Evolutionary conservation across 805 yeast genomes (phyloP), one percentile per base, ranked within the genome.

Genomic region (Clavispora phyllophila): DNA sequence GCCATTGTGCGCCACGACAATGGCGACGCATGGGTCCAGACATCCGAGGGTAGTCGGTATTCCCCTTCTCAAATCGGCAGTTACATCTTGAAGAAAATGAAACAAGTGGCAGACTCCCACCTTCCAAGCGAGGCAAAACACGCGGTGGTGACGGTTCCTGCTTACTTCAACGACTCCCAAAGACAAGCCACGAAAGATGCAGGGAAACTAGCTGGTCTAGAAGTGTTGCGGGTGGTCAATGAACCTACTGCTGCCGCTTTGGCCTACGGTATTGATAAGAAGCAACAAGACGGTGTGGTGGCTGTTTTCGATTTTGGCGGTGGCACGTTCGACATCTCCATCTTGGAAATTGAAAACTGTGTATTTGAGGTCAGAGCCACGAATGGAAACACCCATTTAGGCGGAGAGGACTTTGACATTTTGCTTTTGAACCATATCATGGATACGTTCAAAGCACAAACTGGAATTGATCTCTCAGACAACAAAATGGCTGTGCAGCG

Each of bases 241-340:
- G 93, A 85, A 63, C 93, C 93, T 32, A 85, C 56, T 7, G 96
- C 96, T 40, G 96, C 96, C 54, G 96, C 96, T 52, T 87, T 88
- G 72, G 96, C 96, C 55, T 89, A 89, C 75, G 96, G 96, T 73
- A 79, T 90, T 51, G 91, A 85, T 56, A 72, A 75, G 54, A 69
- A 72, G 41, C 51, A 55, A 37, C 63, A 73, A 44, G 78, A 75
- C 56, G 79, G 79, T 31, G 66, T 75, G 35, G 68, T 78, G 17
- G 76, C 80, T 29, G 80, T 78, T 33, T 85, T 82, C 57, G 95
- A 85, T 64, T 73, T 85, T 51, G 93, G 93, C 53, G 93, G 93
- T 46, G 93, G 93, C 46, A 85, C 93, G 32, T 85, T 85, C 62
- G 95, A 85, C 65, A 84, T 85, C 36, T 84, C 91, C 13, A 73